Base-by-base conservation (phyloP, 345 rosid genomes). In the Luvunga scandens region DNA sequence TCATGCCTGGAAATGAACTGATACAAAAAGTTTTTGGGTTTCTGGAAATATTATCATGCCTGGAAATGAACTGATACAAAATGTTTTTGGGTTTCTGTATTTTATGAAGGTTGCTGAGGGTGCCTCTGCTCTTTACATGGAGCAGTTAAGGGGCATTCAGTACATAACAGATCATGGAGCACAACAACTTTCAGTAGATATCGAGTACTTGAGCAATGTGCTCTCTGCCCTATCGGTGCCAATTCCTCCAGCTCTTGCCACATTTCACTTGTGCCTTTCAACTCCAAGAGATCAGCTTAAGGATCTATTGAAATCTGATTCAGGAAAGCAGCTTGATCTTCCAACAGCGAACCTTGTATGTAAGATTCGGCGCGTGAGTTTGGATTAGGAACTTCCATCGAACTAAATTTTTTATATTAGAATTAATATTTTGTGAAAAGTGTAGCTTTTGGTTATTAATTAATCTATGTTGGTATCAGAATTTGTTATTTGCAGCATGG, bases 201-300 rank as follows among this genome's bases (percentile, higher is more conserved):
- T 96, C 2, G 97, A 96, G 81, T 96, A 96, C 67, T 88, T 96
- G 87, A 96, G 97, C 70, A 96, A 94, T 72, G 99, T 96, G 83
- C 99, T 94, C 45, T 87, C 94, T 39, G 99, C 99, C 65, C 85
- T 96, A 16, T 92, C 97, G 5, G 91, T 96, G 97, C 94, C 94
- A 16, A 85, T 88, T 31, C 98, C 97, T 33, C 89, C 89, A 0
- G 87, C 84, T 66, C 97, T 96, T 8, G 85, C 94, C 24, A 94
- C 98, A 9, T 96, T 91, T 75, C 97, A 91, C 76, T 88, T 92
- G 2, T 96, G 98, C 84, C 89, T 96, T 80, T 91, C 92, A 13
- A 89, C 97, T 6, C 94, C 98, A 1, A 88, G 94, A 77, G 97
- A 92, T 73, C 78, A 91, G 85, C 89, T 93, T 67, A 96, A 90